Percentiles rank a stretch among this genome's conserved stretches.
phyloP scores from a whole-genome alignment of 2,329 filamentous ascomycete genomes.

The Fusarium pseudoanthophilum region DNA sequence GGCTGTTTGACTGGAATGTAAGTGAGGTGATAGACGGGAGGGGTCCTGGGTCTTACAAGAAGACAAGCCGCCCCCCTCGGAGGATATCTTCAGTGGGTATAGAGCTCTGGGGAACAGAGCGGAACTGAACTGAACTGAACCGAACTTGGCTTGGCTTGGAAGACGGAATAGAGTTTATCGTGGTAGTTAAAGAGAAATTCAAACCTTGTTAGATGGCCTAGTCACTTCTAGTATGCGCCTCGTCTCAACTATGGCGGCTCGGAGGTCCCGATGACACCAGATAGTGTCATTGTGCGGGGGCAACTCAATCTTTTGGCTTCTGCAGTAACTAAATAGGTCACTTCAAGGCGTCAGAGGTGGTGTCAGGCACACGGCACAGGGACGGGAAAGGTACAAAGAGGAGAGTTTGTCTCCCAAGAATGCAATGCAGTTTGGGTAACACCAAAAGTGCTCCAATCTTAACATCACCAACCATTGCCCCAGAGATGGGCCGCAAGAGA shows the following conservation, averaged over 20 bases:
- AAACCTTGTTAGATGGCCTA: slow-evolving; percentile 24
- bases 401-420: slow-evolving; percentile 31
- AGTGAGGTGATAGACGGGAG: slow-evolving; percentile 32
- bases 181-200: slow-evolving; percentile 4
- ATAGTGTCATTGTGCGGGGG: slow-evolving; percentile 26
- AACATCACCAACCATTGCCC: neutral
- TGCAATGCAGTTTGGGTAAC: slow-evolving; percentile 33
- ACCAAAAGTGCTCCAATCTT: slow-evolving; percentile 16
- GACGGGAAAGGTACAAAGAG: slow-evolving; percentile 8
- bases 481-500: slow-evolving; percentile 15
- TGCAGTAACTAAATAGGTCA: slow-evolving; percentile 1
- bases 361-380: slow-evolving; percentile 15
- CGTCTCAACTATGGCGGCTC: slow-evolving; percentile 23
- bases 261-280: slow-evolving; percentile 27
- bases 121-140: neutral
- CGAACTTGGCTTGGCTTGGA: neutral
- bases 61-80: neutral
- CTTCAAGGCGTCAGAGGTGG: slow-evolving; percentile 14
- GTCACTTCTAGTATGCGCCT: slow-evolving; percentile 16
- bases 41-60: slow-evolving; percentile 6
- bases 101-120: slow-evolving; percentile 2
- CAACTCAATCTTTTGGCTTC: slow-evolving; percentile 14
- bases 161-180: slow-evolving; percentile 30
- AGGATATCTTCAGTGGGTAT: slow-evolving; percentile 8
- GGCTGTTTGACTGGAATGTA: slow-evolving; percentile 32